phyloP scores from a whole-genome alignment of 2,329 filamentous ascomycete species.

The Lachnum nothofagi region DNA sequence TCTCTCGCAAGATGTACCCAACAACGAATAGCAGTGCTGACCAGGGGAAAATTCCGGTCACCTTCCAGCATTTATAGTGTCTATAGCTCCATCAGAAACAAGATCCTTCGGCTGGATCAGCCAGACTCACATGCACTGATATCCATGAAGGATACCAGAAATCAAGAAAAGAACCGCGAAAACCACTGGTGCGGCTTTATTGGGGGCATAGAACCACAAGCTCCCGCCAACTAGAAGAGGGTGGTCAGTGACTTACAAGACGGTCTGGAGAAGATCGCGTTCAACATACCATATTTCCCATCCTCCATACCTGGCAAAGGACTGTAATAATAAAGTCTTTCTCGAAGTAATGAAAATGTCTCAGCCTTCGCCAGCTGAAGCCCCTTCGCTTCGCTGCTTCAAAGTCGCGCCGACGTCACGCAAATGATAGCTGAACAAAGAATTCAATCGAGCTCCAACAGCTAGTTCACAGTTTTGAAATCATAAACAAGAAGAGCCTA shows the following conservation, averaged over 20 bases:
- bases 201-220: slow-evolving; percentile 47
- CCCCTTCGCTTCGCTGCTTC: too few species aligned
- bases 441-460: too few species aligned
- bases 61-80: slow-evolving; percentile 51
- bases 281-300: slow-evolving; percentile 23
- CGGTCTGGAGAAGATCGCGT: neutral
- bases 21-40: slow-evolving; percentile 49
- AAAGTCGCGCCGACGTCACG: too few species aligned
- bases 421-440: too few species aligned
- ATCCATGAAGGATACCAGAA: slow-evolving; percentile 45
- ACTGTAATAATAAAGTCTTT: too few species aligned
- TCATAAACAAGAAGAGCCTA: too few species aligned
- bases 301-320: too few species aligned
- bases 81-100: slow-evolving; percentile 31
- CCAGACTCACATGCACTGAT: slow-evolving; percentile 50
- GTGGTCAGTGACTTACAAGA: neutral
- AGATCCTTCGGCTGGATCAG: neutral
- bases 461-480: too few species aligned
- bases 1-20: slow-evolving; percentile 51
- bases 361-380: too few species aligned
- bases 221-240: slow-evolving; percentile 30
- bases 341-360: too few species aligned
- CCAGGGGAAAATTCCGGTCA: slow-evolving; percentile 51
- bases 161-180: slow-evolving; percentile 46
- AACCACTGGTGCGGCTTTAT: slow-evolving; percentile 48